Percentiles rank a stretch among this genome's conserved stretches.
phyloP scores from a whole-genome alignment of 202 grass and related monocot species.

The Panicum virgatum region DNA sequence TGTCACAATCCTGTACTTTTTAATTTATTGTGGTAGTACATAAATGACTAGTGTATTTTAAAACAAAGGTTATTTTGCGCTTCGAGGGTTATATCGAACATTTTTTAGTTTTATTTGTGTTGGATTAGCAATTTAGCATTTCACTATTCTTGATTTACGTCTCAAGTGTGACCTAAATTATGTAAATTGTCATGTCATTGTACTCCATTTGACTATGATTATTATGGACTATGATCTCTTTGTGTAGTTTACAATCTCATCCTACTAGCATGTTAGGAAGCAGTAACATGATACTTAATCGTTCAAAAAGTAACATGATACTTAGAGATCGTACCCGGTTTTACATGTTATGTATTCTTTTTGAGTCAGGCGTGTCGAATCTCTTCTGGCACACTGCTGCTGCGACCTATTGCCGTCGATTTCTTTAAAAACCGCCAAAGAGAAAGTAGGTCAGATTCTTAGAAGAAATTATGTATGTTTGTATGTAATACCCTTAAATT shows the following conservation, averaged over 20 bases:
- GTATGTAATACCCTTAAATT: background rate
- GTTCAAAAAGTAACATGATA: too few species aligned
- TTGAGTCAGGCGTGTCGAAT: too few species aligned
- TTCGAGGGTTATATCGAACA: background rate
- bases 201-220: background rate
- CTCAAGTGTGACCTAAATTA: background rate
- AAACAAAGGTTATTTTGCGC: constrained; percentile 5
- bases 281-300: background rate
- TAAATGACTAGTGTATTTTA: constrained; percentile 15
- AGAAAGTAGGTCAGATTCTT: background rate
- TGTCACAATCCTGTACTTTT: constrained; percentile 10
- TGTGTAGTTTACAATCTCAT: constrained; percentile 16
- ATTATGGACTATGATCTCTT: background rate
- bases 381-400: too few species aligned
- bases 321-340: background rate
- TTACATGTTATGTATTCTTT: background rate
- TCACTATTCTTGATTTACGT: background rate
- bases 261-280: constrained; percentile 17
- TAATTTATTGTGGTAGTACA: constrained; percentile 21
- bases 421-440: background rate
- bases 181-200: background rate
- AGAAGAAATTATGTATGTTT: background rate
- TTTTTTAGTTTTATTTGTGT: constrained; percentile 11
- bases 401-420: too few species aligned
- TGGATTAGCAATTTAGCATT: constrained; percentile 29